phyloP scores from a whole-genome alignment of 2,329 filamentous ascomycete species.

The Thermoascus crustaceus region DNA sequence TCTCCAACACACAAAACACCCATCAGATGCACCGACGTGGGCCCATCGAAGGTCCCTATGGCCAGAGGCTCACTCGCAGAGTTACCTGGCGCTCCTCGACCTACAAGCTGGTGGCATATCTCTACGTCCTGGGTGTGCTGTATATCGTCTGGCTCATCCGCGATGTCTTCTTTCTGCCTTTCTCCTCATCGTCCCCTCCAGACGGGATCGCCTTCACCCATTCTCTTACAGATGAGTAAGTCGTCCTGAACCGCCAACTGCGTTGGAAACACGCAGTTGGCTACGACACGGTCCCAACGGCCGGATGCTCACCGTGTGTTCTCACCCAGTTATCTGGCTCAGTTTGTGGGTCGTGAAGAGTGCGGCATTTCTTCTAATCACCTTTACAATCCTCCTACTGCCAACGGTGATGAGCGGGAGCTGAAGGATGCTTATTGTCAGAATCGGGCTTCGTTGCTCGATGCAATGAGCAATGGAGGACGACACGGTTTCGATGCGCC shows the following conservation, averaged over 20 bases:
- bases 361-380: conserved; percentile 29
- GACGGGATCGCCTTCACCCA: not conserved
- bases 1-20: conserved; percentile 17
- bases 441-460: conserved; percentile 28
- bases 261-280: no score
- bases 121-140: conserved; percentile 32
- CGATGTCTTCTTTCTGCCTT: conserved; percentile 31
- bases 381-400: conserved; percentile 24
- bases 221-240: conserved; percentile 17
- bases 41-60: conserved; percentile 34
- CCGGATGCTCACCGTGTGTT: not conserved
- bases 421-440: conserved; percentile 22
- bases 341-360: conserved; percentile 28
- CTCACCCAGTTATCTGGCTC: conserved; percentile 24
- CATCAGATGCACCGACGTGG: conserved; percentile 22
- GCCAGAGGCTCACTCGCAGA: conserved; percentile 30
- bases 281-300: not conserved
- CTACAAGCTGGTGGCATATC: conserved; percentile 33
- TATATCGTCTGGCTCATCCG: conserved; percentile 35
- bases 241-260: not conserved
- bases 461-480: conserved; percentile 35
- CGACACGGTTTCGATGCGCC: conserved; percentile 34
- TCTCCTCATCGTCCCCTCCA: conserved; percentile 15
- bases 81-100: conserved; percentile 37
- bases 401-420: conserved; percentile 9